Evolutionary conservation across 2,329 filamentous ascomycete species (phyloP).

Genomic region (Dichotomopilus funicola): DNA sequence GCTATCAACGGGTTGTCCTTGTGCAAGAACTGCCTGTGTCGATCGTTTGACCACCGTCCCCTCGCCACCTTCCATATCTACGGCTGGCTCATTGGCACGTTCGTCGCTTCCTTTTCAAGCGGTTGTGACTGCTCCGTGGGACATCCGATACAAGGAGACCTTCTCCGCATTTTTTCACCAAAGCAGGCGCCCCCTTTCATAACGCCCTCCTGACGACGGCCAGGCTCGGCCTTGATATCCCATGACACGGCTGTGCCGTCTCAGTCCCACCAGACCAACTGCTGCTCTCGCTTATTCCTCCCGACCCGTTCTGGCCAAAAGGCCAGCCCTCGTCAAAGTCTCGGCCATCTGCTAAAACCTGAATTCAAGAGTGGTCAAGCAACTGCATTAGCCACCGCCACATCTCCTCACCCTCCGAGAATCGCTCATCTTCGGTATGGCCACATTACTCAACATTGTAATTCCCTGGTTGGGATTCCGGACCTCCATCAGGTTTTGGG

Average conservation of each 20-base stretch:
- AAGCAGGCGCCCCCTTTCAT: slow-evolving; percentile 5
- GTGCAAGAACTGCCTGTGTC: slow-evolving; percentile 16
- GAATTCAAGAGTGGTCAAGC: not conserved
- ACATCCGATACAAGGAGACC: slow-evolving; percentile 8
- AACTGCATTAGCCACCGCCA: not conserved
- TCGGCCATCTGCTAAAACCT: not conserved
- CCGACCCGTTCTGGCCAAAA: slow-evolving; percentile 12
- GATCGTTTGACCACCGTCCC: slow-evolving; percentile 17
- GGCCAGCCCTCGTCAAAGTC: not conserved
- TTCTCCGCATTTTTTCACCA: not conserved
- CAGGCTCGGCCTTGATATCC: not conserved
- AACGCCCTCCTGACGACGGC: slow-evolving; percentile 5
- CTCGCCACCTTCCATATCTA: no score
- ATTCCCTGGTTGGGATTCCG: slow-evolving; percentile 32
- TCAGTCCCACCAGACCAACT: slow-evolving; percentile 10
- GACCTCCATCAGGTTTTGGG: slow-evolving; percentile 43
- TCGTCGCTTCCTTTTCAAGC: not conserved
- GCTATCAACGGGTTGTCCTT: no score
- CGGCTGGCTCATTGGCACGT: not conserved
- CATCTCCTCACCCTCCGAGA: not conserved
- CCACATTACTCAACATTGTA: slow-evolving; percentile 22
- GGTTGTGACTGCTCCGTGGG: not conserved
- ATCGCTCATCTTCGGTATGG: slow-evolving; percentile 18
- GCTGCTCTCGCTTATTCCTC: slow-evolving; percentile 11
- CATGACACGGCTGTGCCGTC: slow-evolving; percentile 19